Conservation (phyloP, 1,139 yeast species). For the Yamadazyma sp. region DNA sequence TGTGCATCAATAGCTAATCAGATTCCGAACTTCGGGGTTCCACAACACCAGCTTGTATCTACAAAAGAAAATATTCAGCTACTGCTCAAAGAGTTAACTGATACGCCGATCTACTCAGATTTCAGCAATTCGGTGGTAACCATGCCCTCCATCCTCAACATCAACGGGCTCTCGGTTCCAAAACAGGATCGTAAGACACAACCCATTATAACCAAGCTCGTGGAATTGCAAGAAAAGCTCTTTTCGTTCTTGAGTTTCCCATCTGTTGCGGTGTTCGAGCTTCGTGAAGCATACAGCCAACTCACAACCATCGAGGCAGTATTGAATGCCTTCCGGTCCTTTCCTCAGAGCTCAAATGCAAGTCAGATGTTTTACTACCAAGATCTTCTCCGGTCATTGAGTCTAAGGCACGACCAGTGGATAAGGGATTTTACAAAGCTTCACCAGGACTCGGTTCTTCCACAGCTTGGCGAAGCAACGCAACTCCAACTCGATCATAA, state of each 20-base stretch:
- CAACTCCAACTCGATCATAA: not conserved
- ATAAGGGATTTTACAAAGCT: slow-evolving; percentile 1
- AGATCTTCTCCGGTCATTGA: slow-evolving; percentile 4
- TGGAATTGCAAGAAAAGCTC: not conserved
- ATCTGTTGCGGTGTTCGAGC: not conserved
- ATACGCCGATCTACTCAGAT: not conserved
- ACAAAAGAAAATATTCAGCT: not conserved
- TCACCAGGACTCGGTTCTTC: slow-evolving; percentile 1
- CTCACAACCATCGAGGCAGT: not conserved
- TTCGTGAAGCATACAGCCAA: not conserved
- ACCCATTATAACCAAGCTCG: not conserved
- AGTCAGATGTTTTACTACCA: slow-evolving; percentile 2
- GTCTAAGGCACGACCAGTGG: slow-evolving; percentile 3
- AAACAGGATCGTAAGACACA: not conserved
- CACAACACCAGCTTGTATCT: not conserved
- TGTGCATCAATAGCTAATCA: not conserved
- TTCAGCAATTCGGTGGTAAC: not conserved
- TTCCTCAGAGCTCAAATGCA: not conserved
- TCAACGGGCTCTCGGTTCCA: not conserved
- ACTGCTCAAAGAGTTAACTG: not conserved
- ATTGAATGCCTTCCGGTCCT: not conserved
- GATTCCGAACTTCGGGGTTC: not conserved
- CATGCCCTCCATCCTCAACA: not conserved
- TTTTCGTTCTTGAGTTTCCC: not conserved
- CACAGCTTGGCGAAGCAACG: not conserved